A percentile compares a stretch with the other conserved stretches of the same genome.
These are phyloP conservation scores for Boletus subcaerulescens DNA, from an alignment of 768 basidiomycete genomes.

Conservation along the genomic window DNA sequence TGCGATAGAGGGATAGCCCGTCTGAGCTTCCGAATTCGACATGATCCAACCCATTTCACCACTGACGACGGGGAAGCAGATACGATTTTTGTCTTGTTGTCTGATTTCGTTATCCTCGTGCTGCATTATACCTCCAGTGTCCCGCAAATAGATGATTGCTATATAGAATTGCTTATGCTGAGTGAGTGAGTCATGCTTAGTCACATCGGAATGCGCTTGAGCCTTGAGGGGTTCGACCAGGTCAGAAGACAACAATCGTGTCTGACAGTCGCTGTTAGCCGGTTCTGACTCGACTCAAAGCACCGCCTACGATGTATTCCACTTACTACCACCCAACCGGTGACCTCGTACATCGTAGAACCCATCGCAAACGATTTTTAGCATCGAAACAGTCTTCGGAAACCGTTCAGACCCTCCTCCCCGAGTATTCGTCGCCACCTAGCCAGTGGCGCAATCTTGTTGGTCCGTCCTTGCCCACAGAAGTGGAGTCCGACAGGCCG, in stretches of 20 bases:
- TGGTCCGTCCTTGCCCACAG: slow-evolving; percentile 22
- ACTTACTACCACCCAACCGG: slow-evolving; percentile 10
- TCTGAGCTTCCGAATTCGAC: slow-evolving; percentile 13
- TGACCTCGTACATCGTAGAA: slow-evolving; percentile 26
- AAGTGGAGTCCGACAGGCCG: slow-evolving; percentile 52
- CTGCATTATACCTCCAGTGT: not conserved
- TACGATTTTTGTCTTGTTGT: not conserved
- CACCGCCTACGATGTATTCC: slow-evolving; percentile 16
- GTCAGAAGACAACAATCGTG: not conserved
- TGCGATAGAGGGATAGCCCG: slow-evolving; percentile 11
- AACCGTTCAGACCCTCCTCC: slow-evolving; percentile 63
- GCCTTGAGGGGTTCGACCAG: not conserved
- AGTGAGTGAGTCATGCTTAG: slow-evolving; percentile 18
- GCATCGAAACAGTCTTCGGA: slow-evolving; percentile 61
- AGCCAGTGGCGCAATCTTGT: slow-evolving; percentile 13
- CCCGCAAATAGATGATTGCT: too few species aligned
- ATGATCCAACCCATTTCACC: not conserved
- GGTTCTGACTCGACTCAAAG: slow-evolving; percentile 7
- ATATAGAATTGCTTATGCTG: too few species aligned
- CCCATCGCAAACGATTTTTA: slow-evolving; percentile 58
- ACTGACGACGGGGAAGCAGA: not conserved
- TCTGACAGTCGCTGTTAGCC: slow-evolving; percentile 1
- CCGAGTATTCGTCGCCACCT: slow-evolving; percentile 54
- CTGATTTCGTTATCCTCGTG: not conserved
- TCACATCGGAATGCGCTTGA: slow-evolving; percentile 12